Base-by-base conservation (phyloP, 2,329 filamentous ascomycete species). In the Erysiphe pisi region DNA sequence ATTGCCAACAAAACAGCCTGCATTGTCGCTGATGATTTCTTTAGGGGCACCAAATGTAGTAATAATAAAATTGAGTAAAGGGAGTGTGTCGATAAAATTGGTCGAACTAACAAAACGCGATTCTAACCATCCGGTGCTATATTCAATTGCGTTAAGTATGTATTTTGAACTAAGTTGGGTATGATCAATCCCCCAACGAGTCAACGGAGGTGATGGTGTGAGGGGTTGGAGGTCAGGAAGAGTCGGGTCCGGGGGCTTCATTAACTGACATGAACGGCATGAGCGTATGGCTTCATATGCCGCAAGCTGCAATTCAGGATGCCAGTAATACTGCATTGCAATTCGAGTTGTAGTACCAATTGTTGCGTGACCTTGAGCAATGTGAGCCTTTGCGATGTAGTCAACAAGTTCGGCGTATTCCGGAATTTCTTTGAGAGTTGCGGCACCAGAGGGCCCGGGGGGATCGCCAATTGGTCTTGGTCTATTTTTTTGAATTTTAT, bases 91-190 rank as follows among this genome's bases (percentile, higher is more conserved):
- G 11, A 20, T 36, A 71, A 71, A 71, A 11, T 36, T 36, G 4
- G 65, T 71, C 16, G 65, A 40, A 11, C 7, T 16, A 45, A 71
- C 28, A 43, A 71, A 28, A 20, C 65, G 28, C 16, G 65, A 71
- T 16, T 40, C 65, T 45, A 40, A 31, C 65, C 65, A 71, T 3
- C 65, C 65, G 22, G 28, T 71, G 12, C 31, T 18, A 71, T 71
- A 71, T 45, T 71, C 65, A 28, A 71, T 36, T 71, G 31, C 65
- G 43, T 71, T 71, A 16, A 71, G 28, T 71, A 71, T 71, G 8
- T 71, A 36, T 71, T 36, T 36, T 16, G 16, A 12, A 36, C 65
- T 36, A 1, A 36, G 28, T 11, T 36, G 16, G 36, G 65, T 71
- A 71, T 71, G 65, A 31, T 43, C 65, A 6, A 71, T 40, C 16